Base-by-base conservation (phyloP, 495 filamentous ascomycete genomes). In the Podospora pseudocomata region DNA sequence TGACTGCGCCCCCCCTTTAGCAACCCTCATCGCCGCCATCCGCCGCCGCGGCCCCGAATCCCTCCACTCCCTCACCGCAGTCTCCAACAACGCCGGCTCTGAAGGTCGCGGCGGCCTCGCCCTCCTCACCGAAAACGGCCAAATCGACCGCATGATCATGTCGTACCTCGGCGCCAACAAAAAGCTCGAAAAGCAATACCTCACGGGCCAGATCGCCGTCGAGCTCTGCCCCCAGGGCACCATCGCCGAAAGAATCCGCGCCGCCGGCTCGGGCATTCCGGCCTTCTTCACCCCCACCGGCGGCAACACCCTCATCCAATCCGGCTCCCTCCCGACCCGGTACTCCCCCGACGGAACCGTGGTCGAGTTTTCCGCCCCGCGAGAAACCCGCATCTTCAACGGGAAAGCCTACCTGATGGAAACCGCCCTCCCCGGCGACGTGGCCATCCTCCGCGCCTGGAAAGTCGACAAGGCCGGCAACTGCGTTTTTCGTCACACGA, bases 281-380 rank as follows among this genome's bases (percentile, higher is more conserved):
- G 88, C 87, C 1, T 90, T 90, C 69, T 90, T 83, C 70, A 90
- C 88, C 0, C 86, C 87, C 1, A 88, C 88, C 5, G 88, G 87
- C 5, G 82, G 86, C 5, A 77, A 85, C 63, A 89, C 88, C 0
- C 81, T 87, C 23, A 77, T 90, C 11, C 86, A 89, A 73, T 81
- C 84, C 0, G 88, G 88, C 34, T 84, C 87, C 53, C 87, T 90
- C 60, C 87, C 88, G 0, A 73, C 84, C 6, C 74, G 81, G 7
- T 82, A 86, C 62, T 85, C 84, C 7, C 78, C 81, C 5, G 78
- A 81, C 39, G 86, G 84, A 34, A 78, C 80, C 15, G 79, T 88
- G 16, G 76, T 86, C 1, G 83, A 86, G 70, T 83, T 84, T 68
- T 83, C 84, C 44, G 81, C 79, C 63, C 79, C 86, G 26, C 77